These are phyloP conservation scores for Zygosaccharomyces rouxii DNA, from an alignment of 805 yeast species.

Conservation along the genomic window DNA sequence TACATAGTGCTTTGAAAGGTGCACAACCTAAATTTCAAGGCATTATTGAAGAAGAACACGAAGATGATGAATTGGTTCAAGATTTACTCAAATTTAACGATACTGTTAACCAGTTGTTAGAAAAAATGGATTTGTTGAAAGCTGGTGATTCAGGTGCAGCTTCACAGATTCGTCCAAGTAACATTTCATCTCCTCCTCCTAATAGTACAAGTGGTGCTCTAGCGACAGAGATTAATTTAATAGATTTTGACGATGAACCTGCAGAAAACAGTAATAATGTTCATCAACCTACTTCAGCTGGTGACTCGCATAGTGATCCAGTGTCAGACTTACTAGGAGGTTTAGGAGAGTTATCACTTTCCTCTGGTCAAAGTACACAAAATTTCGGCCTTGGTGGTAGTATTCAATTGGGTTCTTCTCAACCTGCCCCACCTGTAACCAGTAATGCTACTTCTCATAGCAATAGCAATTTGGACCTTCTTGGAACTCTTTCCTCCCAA, in stretches of 20 bases:
- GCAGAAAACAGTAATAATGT: constrained; percentile 18
- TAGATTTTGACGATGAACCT: constrained; percentile 68
- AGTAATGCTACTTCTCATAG: constrained; percentile 17
- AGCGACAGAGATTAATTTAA: constrained; percentile 49
- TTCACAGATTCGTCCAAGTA: constrained; percentile 41
- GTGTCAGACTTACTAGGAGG: constrained; percentile 72
- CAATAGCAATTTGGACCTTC: constrained; percentile 27
- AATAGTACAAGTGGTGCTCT: constrained; percentile 29
- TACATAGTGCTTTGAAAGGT: constrained; percentile 71
- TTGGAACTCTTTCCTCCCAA: constrained; percentile 9
- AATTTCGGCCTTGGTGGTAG: constrained; percentile 52
- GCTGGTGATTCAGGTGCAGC: constrained; percentile 61
- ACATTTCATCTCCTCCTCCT: constrained; percentile 26
- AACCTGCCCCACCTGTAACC: constrained; percentile 25
- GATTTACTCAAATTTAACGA: constrained; percentile 70
- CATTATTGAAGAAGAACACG: constrained; percentile 75
- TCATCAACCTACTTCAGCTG: not conserved
- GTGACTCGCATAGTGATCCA: constrained; percentile 32
- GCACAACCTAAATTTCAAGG: constrained; percentile 84
- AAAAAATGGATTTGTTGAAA: constrained; percentile 61
- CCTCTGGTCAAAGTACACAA: constrained; percentile 32
- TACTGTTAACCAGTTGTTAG: constrained; percentile 61
- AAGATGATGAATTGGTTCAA: constrained; percentile 60
- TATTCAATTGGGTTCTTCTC: constrained; percentile 38
- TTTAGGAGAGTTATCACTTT: constrained; percentile 57